A percentile compares a stretch with the other conserved stretches of the same genome.
Evolutionary conservation across 495 filamentous ascomycete species (phyloP).

Genomic region (Penicillium manginii): DNA sequence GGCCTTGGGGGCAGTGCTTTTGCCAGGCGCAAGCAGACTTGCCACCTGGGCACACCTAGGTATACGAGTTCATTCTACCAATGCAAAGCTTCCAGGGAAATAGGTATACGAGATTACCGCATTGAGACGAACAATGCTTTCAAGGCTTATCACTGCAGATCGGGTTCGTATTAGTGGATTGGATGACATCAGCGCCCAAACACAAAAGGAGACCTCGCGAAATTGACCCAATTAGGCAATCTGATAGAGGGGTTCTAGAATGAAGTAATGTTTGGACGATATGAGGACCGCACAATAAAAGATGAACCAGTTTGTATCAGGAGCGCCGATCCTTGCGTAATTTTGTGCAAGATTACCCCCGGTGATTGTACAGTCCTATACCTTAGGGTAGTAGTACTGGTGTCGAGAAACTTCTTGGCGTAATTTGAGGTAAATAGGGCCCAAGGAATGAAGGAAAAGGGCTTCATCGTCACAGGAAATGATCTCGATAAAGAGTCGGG

Average conservation of each 20-base stretch:
- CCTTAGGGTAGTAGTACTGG: too few relatives aligned
- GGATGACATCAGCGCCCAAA: slow-evolving; percentile 11
- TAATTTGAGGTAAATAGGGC: too few relatives aligned
- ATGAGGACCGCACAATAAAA: neutral
- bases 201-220: slow-evolving; percentile 9
- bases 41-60: too few relatives aligned
- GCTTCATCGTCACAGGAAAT: too few relatives aligned
- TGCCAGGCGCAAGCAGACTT: neutral
- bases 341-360: too few relatives aligned
- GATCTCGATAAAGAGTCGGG: neutral
- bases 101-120: slow-evolving; percentile 14
- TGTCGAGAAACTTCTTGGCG: too few relatives aligned
- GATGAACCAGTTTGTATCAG: too few relatives aligned
- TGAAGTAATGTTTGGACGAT: neutral
- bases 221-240: slow-evolving; percentile 14
- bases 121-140: neutral
- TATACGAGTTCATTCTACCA: neutral
- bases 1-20: neutral
- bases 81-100: neutral
- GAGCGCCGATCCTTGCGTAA: too few relatives aligned
- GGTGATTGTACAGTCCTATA: too few relatives aligned
- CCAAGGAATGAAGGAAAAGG: too few relatives aligned
- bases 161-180: slow-evolving; percentile 12
- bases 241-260: neutral
- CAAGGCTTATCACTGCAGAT: neutral